Evolutionary conservation across 805 yeast species (phyloP).

Genomic region (Starmerella powellii): DNA sequence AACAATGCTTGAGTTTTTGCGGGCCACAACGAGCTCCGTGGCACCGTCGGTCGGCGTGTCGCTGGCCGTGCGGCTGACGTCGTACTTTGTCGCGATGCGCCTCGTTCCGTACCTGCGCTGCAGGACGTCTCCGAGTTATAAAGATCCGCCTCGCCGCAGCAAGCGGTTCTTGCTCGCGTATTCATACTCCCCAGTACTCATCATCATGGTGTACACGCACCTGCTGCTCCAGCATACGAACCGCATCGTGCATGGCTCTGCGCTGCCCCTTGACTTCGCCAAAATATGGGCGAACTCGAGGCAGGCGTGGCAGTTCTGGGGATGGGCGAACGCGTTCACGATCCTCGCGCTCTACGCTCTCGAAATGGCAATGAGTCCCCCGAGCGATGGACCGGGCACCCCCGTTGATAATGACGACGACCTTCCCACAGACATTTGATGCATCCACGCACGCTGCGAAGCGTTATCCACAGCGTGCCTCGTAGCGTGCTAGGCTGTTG

Average conservation of each 20-base stretch:
- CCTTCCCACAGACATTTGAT: conserved; percentile 3
- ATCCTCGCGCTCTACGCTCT: conserved; percentile 68
- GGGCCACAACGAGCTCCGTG: conserved; percentile 46
- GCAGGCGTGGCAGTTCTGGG: conserved; percentile 88
- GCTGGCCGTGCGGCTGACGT: conserved; percentile 72
- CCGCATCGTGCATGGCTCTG: conserved; percentile 21
- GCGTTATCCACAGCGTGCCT: no score
- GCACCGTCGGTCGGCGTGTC: conserved; percentile 74
- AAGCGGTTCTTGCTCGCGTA: conserved; percentile 39
- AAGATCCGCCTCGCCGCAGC: conserved; percentile 16
- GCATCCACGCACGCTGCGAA: no score
- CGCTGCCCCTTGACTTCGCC: conserved; percentile 13
- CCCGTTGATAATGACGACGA: conserved; percentile 10
- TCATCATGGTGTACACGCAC: conserved; percentile 91
- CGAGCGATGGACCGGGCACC: conserved; percentile 3
- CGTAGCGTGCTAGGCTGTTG: no score
- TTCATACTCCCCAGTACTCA: conserved; percentile 84
- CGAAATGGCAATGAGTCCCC: conserved; percentile 39
- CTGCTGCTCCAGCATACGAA: conserved; percentile 65
- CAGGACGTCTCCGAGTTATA: conserved; percentile 10
- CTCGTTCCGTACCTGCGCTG: conserved; percentile 62
- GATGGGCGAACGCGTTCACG: conserved; percentile 82
- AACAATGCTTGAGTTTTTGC: conserved; percentile 34
- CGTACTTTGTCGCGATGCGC: conserved; percentile 81
- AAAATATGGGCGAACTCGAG: conserved; percentile 31